Percentiles rank a stretch among this genome's conserved stretches.
phyloP scores from a whole-genome alignment of 2,329 filamentous ascomycete genomes.

The Zymoseptoria ardabiliae region DNA sequence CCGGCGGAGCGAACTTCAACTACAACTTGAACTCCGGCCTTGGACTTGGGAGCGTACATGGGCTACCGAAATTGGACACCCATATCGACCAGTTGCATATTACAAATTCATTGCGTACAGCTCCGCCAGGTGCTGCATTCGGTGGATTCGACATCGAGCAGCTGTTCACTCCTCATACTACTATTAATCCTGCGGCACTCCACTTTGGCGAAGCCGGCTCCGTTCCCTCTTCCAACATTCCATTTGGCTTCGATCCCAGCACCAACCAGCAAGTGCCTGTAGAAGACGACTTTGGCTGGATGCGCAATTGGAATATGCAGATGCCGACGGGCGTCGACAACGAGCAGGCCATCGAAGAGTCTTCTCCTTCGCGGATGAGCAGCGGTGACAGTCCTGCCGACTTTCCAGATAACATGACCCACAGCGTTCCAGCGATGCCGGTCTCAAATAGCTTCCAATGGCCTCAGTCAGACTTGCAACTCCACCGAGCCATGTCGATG shows the following conservation, averaged over 20 bases:
- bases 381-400: slow-evolving; percentile 90
- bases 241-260: slow-evolving; percentile 39
- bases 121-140: slow-evolving; percentile 62
- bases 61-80: slow-evolving; percentile 77
- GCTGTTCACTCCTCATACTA: slow-evolving; percentile 59
- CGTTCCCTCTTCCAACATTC: slow-evolving; percentile 15
- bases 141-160: slow-evolving; percentile 64
- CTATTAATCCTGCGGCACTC: slow-evolving; percentile 60
- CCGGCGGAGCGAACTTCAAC: slow-evolving; percentile 52
- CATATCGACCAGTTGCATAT: slow-evolving; percentile 55
- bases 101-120: slow-evolving; percentile 65
- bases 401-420: slow-evolving; percentile 84
- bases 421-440: slow-evolving; percentile 46
- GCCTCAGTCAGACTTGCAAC: slow-evolving; percentile 63
- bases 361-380: slow-evolving; percentile 92
- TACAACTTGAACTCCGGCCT: slow-evolving; percentile 65
- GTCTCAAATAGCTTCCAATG: slow-evolving; percentile 35
- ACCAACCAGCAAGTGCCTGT: slow-evolving; percentile 50
- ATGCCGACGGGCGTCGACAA: slow-evolving; percentile 53
- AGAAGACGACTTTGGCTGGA: slow-evolving; percentile 80
- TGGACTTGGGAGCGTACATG: slow-evolving; percentile 58
- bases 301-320: slow-evolving; percentile 70
- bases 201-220: slow-evolving; percentile 65
- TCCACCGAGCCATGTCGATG: slow-evolving; percentile 51
- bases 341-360: slow-evolving; percentile 81